phyloP scores from a whole-genome alignment of 2,329 filamentous ascomycete species.

The Sporothrix pseudoabietina region DNA sequence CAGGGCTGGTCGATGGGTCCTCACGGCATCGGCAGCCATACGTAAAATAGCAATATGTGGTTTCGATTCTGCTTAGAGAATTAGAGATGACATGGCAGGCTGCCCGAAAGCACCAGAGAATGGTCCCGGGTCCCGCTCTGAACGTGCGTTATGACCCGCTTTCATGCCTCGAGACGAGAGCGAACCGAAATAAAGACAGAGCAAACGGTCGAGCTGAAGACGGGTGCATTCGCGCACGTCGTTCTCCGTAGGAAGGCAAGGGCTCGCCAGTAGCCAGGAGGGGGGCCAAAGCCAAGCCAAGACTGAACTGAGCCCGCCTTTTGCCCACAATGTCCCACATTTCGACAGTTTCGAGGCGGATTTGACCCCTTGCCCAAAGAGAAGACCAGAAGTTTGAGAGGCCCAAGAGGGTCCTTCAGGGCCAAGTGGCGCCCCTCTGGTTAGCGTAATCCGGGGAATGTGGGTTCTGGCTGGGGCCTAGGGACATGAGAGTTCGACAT shows the following conservation, averaged over 20 bases:
- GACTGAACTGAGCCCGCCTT: not conserved
- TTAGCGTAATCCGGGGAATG: constrained; percentile 30
- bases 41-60: not conserved
- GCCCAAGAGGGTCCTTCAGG: constrained; percentile 13
- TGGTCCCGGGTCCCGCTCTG: not conserved
- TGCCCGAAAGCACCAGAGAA: not conserved
- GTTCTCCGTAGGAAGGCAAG: not conserved
- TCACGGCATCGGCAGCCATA: not conserved
- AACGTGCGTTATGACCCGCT: not conserved
- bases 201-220: not conserved
- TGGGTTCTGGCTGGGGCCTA: constrained; percentile 15
- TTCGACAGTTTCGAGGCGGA: constrained; percentile 9
- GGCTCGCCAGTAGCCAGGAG: not conserved
- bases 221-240: not conserved
- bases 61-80: not conserved
- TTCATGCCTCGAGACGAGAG: not conserved
- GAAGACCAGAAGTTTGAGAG: not conserved
- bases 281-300: constrained; percentile 11
- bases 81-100: not conserved
- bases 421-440: not conserved
- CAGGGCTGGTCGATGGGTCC: not conserved
- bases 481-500: not conserved
- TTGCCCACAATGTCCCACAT: constrained; percentile 13
- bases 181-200: not conserved
- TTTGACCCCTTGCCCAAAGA: constrained; percentile 10